Percentiles rank a stretch among this genome's conserved stretches.
These are phyloP conservation scores for Ceratocystis colombiana DNA, from an alignment of 2,329 filamentous ascomycete genomes.

Conservation along the genomic window DNA sequence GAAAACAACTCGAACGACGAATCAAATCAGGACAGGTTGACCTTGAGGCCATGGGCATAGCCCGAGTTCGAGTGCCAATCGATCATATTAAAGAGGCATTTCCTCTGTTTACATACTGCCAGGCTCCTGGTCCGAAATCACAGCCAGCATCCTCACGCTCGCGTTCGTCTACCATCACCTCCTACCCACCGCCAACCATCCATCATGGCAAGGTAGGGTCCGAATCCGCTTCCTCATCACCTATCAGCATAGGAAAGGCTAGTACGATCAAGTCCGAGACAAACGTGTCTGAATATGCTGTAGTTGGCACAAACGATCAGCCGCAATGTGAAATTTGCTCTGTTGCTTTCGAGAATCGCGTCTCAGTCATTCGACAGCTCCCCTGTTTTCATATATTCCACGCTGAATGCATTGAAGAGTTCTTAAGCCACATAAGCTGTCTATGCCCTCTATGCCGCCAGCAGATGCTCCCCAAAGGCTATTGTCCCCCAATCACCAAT, in stretches of 20 bases:
- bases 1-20: slow-evolving; percentile 56
- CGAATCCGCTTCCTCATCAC: slow-evolving; percentile 27
- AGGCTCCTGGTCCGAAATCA: slow-evolving; percentile 39
- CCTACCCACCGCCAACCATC: background rate
- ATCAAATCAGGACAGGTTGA: slow-evolving; percentile 73
- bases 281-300: slow-evolving; percentile 17
- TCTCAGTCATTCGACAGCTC: slow-evolving; percentile 69
- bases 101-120: slow-evolving; percentile 67
- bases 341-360: slow-evolving; percentile 60
- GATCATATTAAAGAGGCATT: slow-evolving; percentile 57
- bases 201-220: slow-evolving; percentile 6
- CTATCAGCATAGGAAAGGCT: slow-evolving; percentile 28
- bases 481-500: slow-evolving; percentile 65
- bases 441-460: slow-evolving; percentile 87
- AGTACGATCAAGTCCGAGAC: background rate
- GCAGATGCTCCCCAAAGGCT: slow-evolving; percentile 60
- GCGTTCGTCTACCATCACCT: background rate
- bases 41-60: slow-evolving; percentile 75
- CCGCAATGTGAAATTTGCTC: slow-evolving; percentile 84
- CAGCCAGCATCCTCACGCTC: slow-evolving; percentile 26
- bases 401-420: slow-evolving; percentile 79
- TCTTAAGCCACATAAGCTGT: slow-evolving; percentile 66
- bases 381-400: slow-evolving; percentile 92
- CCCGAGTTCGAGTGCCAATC: slow-evolving; percentile 65
- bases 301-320: slow-evolving; percentile 53